phyloP scores from a whole-genome alignment of 176 grass and related monocot species.

The Miscanthus lutarioriparius region DNA sequence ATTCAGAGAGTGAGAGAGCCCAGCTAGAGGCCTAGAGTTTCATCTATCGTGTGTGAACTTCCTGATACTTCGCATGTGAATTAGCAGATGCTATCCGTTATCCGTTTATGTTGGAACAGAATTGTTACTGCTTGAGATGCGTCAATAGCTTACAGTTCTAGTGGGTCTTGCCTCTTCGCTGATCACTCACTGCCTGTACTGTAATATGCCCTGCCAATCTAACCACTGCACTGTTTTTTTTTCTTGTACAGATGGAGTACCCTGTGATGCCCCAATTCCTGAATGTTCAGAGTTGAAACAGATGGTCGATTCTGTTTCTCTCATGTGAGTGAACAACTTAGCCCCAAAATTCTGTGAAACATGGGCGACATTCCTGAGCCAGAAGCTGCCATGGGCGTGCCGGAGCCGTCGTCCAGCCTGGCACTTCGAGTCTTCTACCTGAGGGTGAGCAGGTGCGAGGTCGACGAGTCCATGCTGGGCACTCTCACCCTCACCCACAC shows the following conservation, averaged over 20 bases:
- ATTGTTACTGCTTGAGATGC: neutral
- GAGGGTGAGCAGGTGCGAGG: slow-evolving; percentile 66
- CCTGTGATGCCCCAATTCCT: slow-evolving; percentile 1
- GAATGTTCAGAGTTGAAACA: neutral
- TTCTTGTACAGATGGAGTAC: slow-evolving; percentile 33
- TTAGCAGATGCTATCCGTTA: neutral
- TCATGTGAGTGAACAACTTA: neutral
- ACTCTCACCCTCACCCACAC: slow-evolving; percentile 59
- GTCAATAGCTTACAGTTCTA: neutral
- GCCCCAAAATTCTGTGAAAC: neutral
- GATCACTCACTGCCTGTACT: neutral
- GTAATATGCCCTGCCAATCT: neutral
- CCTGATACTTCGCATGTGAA: neutral
- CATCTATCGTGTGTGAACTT: neutral
- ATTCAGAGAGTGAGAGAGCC: no score
- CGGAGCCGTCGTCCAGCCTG: slow-evolving; percentile 43
- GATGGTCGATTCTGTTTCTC: neutral
- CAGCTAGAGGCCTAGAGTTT: no score
- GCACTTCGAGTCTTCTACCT: slow-evolving; percentile 76
- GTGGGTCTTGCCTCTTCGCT: neutral
- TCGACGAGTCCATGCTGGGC: slow-evolving; percentile 51
- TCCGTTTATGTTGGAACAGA: neutral
- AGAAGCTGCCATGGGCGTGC: slow-evolving; percentile 10
- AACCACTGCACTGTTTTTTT: neutral
- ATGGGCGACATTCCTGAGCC: slow-evolving; percentile 41